A percentile compares a stretch with the other conserved stretches of the same genome.
Evolutionary conservation across 1,284 basidiomycete species (phyloP).

Genomic region (Earliella scabrosa): DNA sequence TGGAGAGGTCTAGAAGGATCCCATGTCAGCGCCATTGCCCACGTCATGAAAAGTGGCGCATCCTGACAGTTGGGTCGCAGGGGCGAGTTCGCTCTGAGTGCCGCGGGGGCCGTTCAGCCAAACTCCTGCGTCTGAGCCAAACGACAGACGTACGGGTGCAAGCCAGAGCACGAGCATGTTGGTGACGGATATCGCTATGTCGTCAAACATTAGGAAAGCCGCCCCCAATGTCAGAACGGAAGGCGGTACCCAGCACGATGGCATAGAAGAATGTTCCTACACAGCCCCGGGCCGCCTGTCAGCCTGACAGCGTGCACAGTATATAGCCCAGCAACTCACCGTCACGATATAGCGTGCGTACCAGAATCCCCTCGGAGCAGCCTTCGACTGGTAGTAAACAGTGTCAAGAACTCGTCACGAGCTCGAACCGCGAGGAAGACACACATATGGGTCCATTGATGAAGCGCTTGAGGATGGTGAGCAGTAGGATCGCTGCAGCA

Average conservation of each 20-base stretch:
- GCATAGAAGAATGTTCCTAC: slow-evolving; percentile 1
- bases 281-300: too few species aligned
- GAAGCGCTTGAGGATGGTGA: not conserved
- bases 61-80: not conserved
- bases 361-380: not conserved
- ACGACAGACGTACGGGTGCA: not conserved
- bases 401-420: too few species aligned
- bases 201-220: not conserved
- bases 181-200: not conserved
- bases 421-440: not conserved
- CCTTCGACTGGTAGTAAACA: not conserved
- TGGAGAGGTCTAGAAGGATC: not conserved
- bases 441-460: not conserved
- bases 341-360: slow-evolving; percentile 8
- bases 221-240: not conserved
- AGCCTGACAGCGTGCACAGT: too few species aligned
- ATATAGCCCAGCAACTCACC: not conserved
- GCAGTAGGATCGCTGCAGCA: too few species aligned
- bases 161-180: not conserved
- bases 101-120: too few species aligned
- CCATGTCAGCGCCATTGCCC: not conserved
- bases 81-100: too few species aligned
- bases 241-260: not conserved
- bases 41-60: not conserved
- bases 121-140: too few species aligned